Evolutionary conservation across 1,139 yeast species (phyloP), one percentile per base, ranked within the genome.

Genomic region (Yamadazyma pseudoaaseri): DNA sequence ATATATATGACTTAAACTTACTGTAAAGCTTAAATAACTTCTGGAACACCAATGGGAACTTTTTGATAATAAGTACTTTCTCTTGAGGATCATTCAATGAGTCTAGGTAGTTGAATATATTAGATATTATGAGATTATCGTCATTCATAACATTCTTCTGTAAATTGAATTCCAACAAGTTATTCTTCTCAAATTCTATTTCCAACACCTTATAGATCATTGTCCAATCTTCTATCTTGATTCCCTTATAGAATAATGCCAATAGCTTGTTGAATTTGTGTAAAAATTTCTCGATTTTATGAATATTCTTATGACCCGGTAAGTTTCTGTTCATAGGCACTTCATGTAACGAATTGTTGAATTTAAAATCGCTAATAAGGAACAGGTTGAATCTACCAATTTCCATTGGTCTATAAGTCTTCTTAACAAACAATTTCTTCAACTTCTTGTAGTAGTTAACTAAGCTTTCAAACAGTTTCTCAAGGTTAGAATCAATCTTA

Each of bases 201-300:
- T 90, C 97, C 35, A 92, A 60, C 2, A 81, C 62, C 51, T 87
- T 94, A 53, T 76, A 85, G 6, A 81, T 73, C 37, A 73, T 73
- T 41, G 87, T 69, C 97, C 97, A 92, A 51, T 90, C 96, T 40
- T 75, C 78, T 12, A 80, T 57, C 21, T 78, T 70, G 16, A 86
- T 75, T 15, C 80, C 73, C 20, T 65, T 67, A 50, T 84, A 80
- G 29, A 83, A 70, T 3, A 76, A 74, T 1, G 77, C 68, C 26
- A 85, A 72, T 7, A 86, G 63, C 23, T 70, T 64, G 56, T 92
- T 92, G 41, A 90, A 58, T 34, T 74, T 74, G 40, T 74, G 76
- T 21, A 87, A 65, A 55, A 85, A 76, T 44, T 70, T 60, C 45
- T 79, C 81, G 51, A 82, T 60, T 39, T 67, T 66, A 16, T 54